These are phyloP conservation scores for Stipa capillata DNA, from an alignment of 176 grass and related monocot genomes.

Conservation along the genomic window DNA sequence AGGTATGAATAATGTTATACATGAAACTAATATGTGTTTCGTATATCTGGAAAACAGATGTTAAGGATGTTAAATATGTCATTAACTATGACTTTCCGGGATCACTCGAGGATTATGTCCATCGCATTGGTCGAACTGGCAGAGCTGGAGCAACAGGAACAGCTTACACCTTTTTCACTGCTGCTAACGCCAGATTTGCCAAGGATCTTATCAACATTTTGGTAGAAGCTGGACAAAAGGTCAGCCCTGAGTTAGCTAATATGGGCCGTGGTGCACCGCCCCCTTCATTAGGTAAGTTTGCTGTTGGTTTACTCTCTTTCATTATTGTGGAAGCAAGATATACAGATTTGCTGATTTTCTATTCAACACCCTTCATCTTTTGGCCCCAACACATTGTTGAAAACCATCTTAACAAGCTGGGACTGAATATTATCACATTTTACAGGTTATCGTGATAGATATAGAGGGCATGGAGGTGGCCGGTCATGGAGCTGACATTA, in stretches of 20 bases:
- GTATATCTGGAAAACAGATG: constrained; percentile 46
- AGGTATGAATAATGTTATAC: background rate
- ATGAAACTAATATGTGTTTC: background rate
- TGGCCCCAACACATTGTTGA: background rate
- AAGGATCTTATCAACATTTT: constrained; percentile 88
- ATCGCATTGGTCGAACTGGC: constrained; percentile 86
- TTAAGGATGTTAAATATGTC: constrained; percentile 98
- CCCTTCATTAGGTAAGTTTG: constrained; percentile 48
- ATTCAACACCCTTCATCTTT: background rate
- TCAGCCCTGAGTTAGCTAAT: constrained; percentile 70
- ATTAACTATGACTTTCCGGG: constrained; percentile 98
- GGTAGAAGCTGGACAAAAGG: constrained; percentile 91
- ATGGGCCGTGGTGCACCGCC: constrained; percentile 77
- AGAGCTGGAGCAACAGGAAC: constrained; percentile 92
- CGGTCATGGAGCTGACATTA: constrained; percentile 54
- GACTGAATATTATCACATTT: constrained; percentile 17
- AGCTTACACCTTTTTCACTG: constrained; percentile 91
- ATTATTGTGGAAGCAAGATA: too few relatives aligned
- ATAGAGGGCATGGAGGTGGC: constrained; percentile 57
- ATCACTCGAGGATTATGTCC: constrained; percentile 95
- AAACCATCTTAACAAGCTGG: constrained; percentile 10
- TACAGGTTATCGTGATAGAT: constrained; percentile 72
- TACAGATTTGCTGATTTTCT: background rate
- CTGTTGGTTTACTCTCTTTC: background rate
- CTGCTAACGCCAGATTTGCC: constrained; percentile 84